Conservation (phyloP, 805 yeast genomes). For the Pichia sporocuriosa region DNA sequence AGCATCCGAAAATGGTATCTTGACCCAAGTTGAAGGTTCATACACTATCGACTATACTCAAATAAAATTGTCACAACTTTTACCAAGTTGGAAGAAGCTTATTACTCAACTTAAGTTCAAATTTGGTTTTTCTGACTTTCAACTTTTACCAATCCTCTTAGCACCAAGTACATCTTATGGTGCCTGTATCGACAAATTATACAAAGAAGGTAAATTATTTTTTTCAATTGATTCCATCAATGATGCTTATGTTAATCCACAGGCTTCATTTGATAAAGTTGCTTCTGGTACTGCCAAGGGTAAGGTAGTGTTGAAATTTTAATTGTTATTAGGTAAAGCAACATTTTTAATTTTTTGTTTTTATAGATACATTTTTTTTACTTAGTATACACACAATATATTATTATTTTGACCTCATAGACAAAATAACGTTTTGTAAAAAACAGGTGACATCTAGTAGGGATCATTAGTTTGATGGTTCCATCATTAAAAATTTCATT, state of each 20-base stretch:
- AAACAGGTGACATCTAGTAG: no score
- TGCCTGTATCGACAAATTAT: slow-evolving; percentile 36
- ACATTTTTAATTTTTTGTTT: neutral
- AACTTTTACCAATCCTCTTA: slow-evolving; percentile 6
- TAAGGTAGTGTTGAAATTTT: slow-evolving; percentile 42
- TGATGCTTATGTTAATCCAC: slow-evolving; percentile 40
- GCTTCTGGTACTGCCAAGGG: slow-evolving; percentile 51
- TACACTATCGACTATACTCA: slow-evolving; percentile 31
- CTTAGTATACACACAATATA: neutral
- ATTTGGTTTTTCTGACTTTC: neutral
- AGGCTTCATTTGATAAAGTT: slow-evolving; percentile 45
- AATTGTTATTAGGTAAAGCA: neutral
- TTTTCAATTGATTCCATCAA: slow-evolving; percentile 50
- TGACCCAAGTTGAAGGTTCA: slow-evolving; percentile 55
- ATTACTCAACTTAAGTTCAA: slow-evolving; percentile 7
- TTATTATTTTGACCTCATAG: neutral
- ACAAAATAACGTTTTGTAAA: neutral
- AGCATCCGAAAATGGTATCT: slow-evolving; percentile 40
- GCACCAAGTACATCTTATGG: slow-evolving; percentile 11
- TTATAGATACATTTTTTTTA: neutral
- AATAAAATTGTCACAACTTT: slow-evolving; percentile 20
- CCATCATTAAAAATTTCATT: no score
- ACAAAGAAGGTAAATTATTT: slow-evolving; percentile 38
- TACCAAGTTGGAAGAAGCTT: slow-evolving; percentile 20
- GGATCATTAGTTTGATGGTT: no score